Conservation (phyloP, 2,329 filamentous ascomycete genomes). For the Claviceps purpurea region DNA sequence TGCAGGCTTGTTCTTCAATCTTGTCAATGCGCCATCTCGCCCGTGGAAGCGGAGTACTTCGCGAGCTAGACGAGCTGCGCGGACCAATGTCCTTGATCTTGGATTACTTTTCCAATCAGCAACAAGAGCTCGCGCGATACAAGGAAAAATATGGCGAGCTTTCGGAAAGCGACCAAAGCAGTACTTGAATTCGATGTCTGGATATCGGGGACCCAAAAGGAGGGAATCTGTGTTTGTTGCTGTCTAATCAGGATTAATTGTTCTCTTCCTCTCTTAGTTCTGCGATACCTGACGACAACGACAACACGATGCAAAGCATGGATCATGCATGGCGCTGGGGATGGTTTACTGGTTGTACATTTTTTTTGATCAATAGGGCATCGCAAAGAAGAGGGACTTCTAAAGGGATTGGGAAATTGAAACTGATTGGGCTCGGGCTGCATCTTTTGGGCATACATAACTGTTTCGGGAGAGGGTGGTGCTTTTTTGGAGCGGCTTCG, state of each 20-base stretch:
- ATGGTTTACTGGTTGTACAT: background rate
- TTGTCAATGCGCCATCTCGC: conserved; percentile 69
- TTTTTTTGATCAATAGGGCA: background rate
- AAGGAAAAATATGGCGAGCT: conserved; percentile 39
- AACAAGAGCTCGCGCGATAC: conserved; percentile 51
- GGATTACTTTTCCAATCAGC: conserved; percentile 42
- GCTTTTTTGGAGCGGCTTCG: background rate
- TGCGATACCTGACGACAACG: background rate
- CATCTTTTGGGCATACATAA: background rate
- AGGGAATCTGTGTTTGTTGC: conserved; percentile 13
- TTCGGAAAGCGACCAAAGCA: conserved; percentile 7
- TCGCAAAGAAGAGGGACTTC: too few species aligned
- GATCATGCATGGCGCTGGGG: background rate
- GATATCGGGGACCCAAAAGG: conserved; percentile 5
- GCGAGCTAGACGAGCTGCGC: conserved; percentile 56
- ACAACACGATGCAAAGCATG: background rate
- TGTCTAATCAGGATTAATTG: background rate
- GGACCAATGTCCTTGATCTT: conserved; percentile 67
- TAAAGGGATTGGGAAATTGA: background rate
- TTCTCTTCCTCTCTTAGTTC: background rate
- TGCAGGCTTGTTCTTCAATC: conserved; percentile 66
- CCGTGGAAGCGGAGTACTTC: conserved; percentile 48
- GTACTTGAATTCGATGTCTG: conserved; percentile 8
- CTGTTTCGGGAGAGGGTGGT: background rate
- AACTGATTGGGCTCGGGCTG: background rate